A percentile compares a stretch with the other conserved stretches of the same genome.
Conservation (phyloP, 2,329 filamentous ascomycete species). For the Pseudogymnoascus sp. region DNA sequence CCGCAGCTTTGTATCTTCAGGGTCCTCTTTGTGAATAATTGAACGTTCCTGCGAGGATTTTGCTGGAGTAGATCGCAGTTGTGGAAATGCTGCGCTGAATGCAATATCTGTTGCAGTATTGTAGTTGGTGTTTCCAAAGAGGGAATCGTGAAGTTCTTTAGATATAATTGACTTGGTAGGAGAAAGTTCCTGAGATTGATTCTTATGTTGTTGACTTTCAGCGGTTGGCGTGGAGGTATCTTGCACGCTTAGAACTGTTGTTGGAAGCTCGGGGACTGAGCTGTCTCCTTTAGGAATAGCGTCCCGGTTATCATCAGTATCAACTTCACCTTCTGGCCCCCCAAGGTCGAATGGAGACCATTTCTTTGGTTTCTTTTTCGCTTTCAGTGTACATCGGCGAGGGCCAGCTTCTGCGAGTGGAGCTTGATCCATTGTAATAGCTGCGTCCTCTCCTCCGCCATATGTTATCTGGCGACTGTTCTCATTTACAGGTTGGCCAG, state of each 20-base stretch:
- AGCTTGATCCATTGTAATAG: background rate
- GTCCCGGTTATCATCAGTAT: background rate
- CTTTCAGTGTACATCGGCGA: background rate
- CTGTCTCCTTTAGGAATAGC: background rate
- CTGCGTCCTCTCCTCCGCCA: background rate
- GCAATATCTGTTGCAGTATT: background rate
- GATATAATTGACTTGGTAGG: background rate
- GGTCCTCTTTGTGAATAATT: conserved; percentile 11
- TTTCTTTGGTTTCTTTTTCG: background rate
- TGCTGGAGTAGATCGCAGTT: background rate
- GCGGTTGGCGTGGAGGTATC: background rate
- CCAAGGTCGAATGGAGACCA: conserved; percentile 8
- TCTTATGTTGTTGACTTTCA: background rate
- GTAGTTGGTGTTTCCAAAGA: background rate
- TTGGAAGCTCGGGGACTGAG: background rate
- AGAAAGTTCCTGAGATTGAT: background rate
- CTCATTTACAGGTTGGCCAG: background rate
- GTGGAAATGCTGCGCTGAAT: conserved; percentile 4
- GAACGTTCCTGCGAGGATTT: background rate
- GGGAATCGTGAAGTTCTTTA: background rate
- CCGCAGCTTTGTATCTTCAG: conserved; percentile 1
- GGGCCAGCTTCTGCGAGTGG: background rate
- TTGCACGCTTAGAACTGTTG: background rate
- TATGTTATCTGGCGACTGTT: background rate
- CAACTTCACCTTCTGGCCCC: background rate